Base-by-base conservation (phyloP, 306 rosid genomes). In the Pueraria montana region DNA sequence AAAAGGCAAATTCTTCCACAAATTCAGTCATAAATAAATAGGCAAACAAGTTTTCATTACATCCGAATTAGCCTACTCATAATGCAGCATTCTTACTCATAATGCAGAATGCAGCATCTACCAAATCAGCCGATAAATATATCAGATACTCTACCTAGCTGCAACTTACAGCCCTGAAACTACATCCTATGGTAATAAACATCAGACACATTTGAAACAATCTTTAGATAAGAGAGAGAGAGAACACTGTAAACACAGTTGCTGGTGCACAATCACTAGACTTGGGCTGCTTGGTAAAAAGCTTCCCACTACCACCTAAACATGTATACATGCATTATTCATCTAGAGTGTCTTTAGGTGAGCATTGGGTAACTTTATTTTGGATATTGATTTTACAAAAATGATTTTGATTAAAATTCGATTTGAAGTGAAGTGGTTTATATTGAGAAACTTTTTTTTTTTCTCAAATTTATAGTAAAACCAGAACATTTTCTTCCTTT, bases 261-360 rank as follows among this genome's bases (percentile, higher is more conserved):
- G 70, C 49, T 1, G 82, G 52, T 21, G 78, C 67, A 24, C 63
- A 72, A 65, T 89, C 90, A 20, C 0, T 69, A 42, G 89, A 62
- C 63, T 89, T 91, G 0, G 78, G 79, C 81, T 88, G 84, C 84
- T 85, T 50, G 96, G 94, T 69, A 93, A 85, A 77, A 93, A 93
- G 88, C 98, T 93, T 71, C 94, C 98, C 20, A 93, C 94, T 67
- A 93, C 94, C 83, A 93, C 93, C 98, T 92, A 84, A 12, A 83
- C 16, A 76, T 17, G 9, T 74, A 18, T 5, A 30, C 45, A 71
- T 67, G 69, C 26, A 67, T 8, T 42, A 67, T 30, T 38, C 50
- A 36, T 66, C 27, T 17, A 36, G 30, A 67, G 24, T 58, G 16
- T n/a, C 14, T 11, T 26, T 64, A 7, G 1, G 20, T 5, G 12